These are phyloP conservation scores for Penicillium sp. DNA, from an alignment of 2,329 filamentous ascomycete genomes.

Conservation along the genomic window DNA sequence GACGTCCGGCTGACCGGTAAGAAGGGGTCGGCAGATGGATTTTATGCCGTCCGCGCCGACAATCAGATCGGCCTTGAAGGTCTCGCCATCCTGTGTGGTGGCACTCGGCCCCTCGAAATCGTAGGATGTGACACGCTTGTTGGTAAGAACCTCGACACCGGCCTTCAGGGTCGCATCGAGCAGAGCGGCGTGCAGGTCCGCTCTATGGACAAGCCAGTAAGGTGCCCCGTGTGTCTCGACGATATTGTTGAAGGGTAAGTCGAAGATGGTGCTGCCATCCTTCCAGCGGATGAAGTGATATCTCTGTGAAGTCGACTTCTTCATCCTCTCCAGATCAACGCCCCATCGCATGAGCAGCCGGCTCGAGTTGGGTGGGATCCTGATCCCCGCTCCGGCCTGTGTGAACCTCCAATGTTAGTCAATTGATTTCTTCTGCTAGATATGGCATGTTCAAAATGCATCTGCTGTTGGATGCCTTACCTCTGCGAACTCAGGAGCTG, in stretches of 20 bases:
- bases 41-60: constrained; percentile 23
- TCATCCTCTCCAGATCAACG: constrained; percentile 28
- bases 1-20: constrained; percentile 26
- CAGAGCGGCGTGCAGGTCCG: constrained; percentile 50
- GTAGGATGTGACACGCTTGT: constrained; percentile 24
- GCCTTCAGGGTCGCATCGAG: constrained; percentile 41
- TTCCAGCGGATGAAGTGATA: constrained; percentile 29
- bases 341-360: constrained; percentile 32
- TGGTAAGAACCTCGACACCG: constrained; percentile 37
- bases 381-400: constrained; percentile 36
- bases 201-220: constrained; percentile 52
- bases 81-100: constrained; percentile 12
- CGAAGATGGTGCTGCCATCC: constrained; percentile 30
- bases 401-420: not conserved
- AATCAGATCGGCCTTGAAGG: constrained; percentile 13
- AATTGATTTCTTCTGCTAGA: too few relatives aligned
- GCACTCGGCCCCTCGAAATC: constrained; percentile 29
- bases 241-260: constrained; percentile 21
- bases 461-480: constrained; percentile 1
- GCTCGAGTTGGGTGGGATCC: constrained; percentile 34
- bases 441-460: too few relatives aligned
- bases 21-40: constrained; percentile 24
- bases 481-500: constrained; percentile 13
- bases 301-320: constrained; percentile 28
- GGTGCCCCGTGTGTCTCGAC: constrained; percentile 36